Evolutionary conservation across 257 asterid species (phyloP).

Genomic region (Fraxinus anomala): DNA sequence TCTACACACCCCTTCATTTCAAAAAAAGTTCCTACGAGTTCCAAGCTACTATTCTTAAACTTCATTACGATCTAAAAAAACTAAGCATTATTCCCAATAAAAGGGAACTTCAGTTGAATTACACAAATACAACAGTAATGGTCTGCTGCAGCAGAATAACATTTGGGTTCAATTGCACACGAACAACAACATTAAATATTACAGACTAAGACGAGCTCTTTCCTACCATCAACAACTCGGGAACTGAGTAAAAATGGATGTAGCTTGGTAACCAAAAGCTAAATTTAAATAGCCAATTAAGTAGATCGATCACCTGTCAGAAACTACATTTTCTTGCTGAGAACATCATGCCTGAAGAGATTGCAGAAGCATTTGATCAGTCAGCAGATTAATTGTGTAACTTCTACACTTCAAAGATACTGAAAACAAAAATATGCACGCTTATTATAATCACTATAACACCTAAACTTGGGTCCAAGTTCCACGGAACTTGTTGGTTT

Average conservation of each 20-base stretch:
- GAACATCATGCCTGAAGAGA: not conserved
- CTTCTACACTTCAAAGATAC: not conserved
- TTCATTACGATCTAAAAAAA: not conserved
- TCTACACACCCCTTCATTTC: too few relatives aligned
- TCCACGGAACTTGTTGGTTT: not conserved
- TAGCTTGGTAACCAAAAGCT: not conserved
- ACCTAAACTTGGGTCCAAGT: not conserved
- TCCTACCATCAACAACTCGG: constrained; percentile 17
- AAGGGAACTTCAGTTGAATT: not conserved
- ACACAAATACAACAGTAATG: not conserved
- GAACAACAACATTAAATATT: constrained; percentile 22
- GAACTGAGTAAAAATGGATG: constrained; percentile 18
- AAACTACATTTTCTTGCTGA: not conserved
- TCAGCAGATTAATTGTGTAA: not conserved
- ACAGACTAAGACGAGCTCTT: not conserved
- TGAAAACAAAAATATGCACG: not conserved
- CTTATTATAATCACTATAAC: not conserved
- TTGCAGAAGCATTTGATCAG: not conserved
- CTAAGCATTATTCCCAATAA: not conserved
- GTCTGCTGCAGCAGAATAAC: constrained; percentile 2
- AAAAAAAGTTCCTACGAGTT: too few relatives aligned
- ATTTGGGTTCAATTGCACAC: constrained; percentile 18
- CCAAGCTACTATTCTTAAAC: constrained; percentile 7
- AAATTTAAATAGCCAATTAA: not conserved
- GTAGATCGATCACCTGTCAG: not conserved